Evolutionary conservation across 768 basidiomycete species (phyloP).

Genomic region (Crucibulum laeve): DNA sequence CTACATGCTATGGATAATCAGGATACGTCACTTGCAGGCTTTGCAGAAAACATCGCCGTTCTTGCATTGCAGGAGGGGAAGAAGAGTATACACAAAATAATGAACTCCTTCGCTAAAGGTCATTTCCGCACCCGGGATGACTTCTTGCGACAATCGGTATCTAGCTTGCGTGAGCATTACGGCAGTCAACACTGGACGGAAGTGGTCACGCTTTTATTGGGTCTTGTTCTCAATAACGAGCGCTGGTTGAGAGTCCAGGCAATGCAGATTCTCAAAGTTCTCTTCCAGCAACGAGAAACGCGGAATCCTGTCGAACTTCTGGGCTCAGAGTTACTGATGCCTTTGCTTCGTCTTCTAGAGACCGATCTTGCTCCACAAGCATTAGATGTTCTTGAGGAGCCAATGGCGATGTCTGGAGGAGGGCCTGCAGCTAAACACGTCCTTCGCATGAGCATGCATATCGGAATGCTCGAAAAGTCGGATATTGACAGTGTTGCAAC

Average conservation of each 20-base stretch:
- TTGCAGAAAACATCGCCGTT: conserved; percentile 67
- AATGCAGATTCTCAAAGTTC: conserved; percentile 84
- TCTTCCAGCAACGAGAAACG: conserved; percentile 84
- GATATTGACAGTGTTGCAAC: conserved; percentile 47
- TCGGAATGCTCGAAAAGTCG: conserved; percentile 33
- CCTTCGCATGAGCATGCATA: conserved; percentile 88
- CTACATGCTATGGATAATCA: conserved; percentile 73
- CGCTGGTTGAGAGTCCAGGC: conserved; percentile 78
- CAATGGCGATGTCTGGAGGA: conserved; percentile 70
- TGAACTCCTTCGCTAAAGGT: conserved; percentile 82
- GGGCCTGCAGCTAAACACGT: conserved; percentile 80
- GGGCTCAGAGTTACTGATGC: conserved; percentile 88
- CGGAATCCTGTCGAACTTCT: conserved; percentile 67
- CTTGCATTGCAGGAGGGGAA: conserved; percentile 72
- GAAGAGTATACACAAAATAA: conserved; percentile 80
- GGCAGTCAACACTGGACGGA: conserved; percentile 72
- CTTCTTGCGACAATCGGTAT: conserved; percentile 85
- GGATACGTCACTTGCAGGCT: conserved; percentile 57
- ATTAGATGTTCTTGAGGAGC: conserved; percentile 91
- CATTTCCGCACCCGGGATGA: conserved; percentile 92
- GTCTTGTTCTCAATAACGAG: conserved; percentile 79
- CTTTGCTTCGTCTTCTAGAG: conserved; percentile 82
- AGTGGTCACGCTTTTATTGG: conserved; percentile 80
- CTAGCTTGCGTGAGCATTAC: conserved; percentile 83
- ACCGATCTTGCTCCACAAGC: conserved; percentile 83